Conservation (phyloP, 768 basidiomycete genomes). For the Naganishia randhawae region DNA sequence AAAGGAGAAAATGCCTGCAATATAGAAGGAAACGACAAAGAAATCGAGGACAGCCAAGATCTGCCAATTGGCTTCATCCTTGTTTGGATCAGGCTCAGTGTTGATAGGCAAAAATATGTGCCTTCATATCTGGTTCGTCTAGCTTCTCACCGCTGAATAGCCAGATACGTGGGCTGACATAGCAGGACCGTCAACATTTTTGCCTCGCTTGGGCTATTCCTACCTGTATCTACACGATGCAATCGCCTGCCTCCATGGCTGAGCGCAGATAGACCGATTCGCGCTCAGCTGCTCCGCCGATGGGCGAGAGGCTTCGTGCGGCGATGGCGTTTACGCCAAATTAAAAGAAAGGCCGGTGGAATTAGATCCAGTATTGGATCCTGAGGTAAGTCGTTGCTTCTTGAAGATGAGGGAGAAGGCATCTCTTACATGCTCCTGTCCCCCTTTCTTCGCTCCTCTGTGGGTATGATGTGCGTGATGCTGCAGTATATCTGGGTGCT, state of each 20-base stretch:
- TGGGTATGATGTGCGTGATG: not conserved
- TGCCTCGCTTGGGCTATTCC: not conserved
- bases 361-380: slow-evolving; percentile 12
- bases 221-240: not conserved
- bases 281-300: slow-evolving; percentile 18
- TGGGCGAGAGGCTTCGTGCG: not conserved
- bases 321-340: not conserved
- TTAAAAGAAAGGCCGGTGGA: not conserved
- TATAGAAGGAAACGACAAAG: not conserved
- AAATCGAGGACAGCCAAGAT: not conserved
- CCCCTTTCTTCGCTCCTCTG: not conserved
- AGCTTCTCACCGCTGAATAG: not conserved
- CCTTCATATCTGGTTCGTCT: not conserved
- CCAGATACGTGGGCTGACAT: not conserved
- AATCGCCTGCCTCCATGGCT: not conserved
- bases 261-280: slow-evolving; percentile 11
- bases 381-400: slow-evolving; percentile 10
- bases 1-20: not conserved
- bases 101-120: not conserved
- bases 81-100: slow-evolving; percentile 14
- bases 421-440: not conserved
- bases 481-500: slow-evolving; percentile 23
- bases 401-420: too few relatives aligned
- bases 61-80: slow-evolving; percentile 3
- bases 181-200: not conserved